Conservation (phyloP, 371 early-diverging fungal genomes). For the Circinella umbellata region DNA sequence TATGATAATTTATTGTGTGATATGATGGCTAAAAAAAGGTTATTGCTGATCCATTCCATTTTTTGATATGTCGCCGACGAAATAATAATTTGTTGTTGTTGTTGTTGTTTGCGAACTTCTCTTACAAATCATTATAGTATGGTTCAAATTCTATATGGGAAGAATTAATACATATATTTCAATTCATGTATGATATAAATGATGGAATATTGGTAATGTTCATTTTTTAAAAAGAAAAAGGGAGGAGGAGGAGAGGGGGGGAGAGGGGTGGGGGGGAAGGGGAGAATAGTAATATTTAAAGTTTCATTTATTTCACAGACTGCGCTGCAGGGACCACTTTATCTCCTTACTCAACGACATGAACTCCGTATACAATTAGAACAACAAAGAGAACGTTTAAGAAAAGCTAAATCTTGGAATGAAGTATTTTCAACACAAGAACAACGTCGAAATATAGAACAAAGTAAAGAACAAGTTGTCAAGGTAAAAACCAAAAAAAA, state of each 20-base stretch:
- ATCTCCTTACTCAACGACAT: constrained; percentile 27
- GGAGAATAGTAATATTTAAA: not conserved
- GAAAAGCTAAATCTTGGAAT: constrained; percentile 39
- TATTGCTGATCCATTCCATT: constrained; percentile 12
- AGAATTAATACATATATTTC: constrained; percentile 21
- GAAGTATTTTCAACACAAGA: constrained; percentile 36
- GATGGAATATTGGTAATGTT: constrained; percentile 42
- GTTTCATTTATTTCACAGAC: constrained; percentile 24
- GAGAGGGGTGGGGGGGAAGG: not conserved
- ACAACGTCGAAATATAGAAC: constrained; percentile 29
- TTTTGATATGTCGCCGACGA: constrained; percentile 8
- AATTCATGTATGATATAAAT: constrained; percentile 28
- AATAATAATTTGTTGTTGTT: no score
- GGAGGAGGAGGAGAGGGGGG: not conserved
- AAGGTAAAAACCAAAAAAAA: constrained; percentile 27
- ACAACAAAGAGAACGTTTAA: constrained; percentile 35
- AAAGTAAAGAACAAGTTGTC: constrained; percentile 36
- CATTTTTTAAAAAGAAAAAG: not conserved
- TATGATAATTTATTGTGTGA: no score
- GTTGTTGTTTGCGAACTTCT: no score
- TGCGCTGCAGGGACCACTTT: constrained; percentile 39
- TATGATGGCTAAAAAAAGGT: not conserved
- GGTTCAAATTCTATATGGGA: constrained; percentile 8
- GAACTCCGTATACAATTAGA: constrained; percentile 32
- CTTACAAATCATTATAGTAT: constrained; percentile 1